Conservation (phyloP, 768 basidiomycete genomes). For the Macrolepiota dolichaula region DNA sequence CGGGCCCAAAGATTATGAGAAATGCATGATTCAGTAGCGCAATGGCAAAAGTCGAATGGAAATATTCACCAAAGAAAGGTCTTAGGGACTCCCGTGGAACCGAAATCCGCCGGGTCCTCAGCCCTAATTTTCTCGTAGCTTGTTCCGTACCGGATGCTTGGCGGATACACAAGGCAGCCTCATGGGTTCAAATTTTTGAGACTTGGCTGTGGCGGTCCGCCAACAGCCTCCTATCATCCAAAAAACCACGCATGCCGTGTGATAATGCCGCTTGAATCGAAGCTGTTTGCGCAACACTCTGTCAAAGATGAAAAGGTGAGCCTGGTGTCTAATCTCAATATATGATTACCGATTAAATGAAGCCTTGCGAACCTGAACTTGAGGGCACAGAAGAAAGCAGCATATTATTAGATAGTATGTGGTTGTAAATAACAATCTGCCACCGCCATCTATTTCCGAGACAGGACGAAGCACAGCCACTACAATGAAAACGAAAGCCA, state of each 20-base stretch:
- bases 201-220: not conserved
- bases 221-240: not conserved
- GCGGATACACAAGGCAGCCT: not conserved
- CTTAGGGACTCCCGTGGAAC: not conserved
- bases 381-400: not conserved
- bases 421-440: slow-evolving; percentile 12
- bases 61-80: not conserved
- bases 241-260: not conserved
- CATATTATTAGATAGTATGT: slow-evolving; percentile 8
- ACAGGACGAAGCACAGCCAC: not conserved
- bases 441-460: slow-evolving; percentile 6
- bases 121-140: not conserved
- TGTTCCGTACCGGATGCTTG: not conserved
- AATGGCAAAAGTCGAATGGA: not conserved
- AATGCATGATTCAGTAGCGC: not conserved
- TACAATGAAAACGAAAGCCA: not conserved
- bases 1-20: not conserved
- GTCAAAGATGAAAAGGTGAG: not conserved
- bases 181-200: no score
- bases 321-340: not conserved
- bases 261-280: not conserved
- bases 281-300: not conserved
- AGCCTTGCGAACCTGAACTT: not conserved
- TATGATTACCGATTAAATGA: not conserved
- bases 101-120: not conserved